Percentiles rank a stretch among this genome's conserved stretches.
phyloP scores from a whole-genome alignment of 108 stramenopile genomes.

The Licmophora abbreviata region DNA sequence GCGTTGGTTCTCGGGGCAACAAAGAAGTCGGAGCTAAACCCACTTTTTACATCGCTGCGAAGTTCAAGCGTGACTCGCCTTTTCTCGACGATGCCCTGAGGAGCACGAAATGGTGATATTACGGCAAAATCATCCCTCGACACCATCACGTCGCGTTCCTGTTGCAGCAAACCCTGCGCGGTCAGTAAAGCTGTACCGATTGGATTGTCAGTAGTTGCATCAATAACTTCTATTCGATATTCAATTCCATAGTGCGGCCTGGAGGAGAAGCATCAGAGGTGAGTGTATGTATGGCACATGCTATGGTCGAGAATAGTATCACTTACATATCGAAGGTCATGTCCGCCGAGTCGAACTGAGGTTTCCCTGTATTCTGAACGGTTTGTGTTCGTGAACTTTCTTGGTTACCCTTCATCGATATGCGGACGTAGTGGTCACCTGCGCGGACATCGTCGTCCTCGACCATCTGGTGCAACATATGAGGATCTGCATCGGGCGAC shows the following conservation, averaged over 20 bases:
- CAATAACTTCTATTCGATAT: slow-evolving; percentile 70
- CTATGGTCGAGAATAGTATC: slow-evolving; percentile 5
- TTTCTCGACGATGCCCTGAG: slow-evolving; percentile 1
- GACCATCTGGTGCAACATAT: slow-evolving; percentile 13
- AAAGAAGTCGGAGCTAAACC: slow-evolving; percentile 55
- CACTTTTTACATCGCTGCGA: slow-evolving; percentile 51
- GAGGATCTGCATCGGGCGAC: slow-evolving; percentile 46
- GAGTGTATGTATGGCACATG: not conserved
- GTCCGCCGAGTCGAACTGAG: slow-evolving; percentile 53
- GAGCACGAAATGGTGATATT: slow-evolving; percentile 21
- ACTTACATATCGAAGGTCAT: slow-evolving; percentile 60
- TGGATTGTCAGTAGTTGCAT: slow-evolving; percentile 57
- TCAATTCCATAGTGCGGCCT: slow-evolving; percentile 64
- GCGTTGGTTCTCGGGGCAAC: slow-evolving; percentile 22
- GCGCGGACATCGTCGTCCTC: slow-evolving; percentile 16
- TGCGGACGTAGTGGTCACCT: slow-evolving; percentile 79
- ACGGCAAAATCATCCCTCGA: slow-evolving; percentile 10
- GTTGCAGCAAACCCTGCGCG: slow-evolving; percentile 64
- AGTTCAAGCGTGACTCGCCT: slow-evolving; percentile 38
- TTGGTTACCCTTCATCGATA: slow-evolving; percentile 44
- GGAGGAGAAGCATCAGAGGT: not conserved
- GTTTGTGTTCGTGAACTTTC: slow-evolving; percentile 50
- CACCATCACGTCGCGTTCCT: slow-evolving; percentile 53
- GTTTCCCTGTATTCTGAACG: slow-evolving; percentile 54
- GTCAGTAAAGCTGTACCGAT: slow-evolving; percentile 59